phyloP scores from a whole-genome alignment of 768 basidiomycete species.

The Boletus fagicola region DNA sequence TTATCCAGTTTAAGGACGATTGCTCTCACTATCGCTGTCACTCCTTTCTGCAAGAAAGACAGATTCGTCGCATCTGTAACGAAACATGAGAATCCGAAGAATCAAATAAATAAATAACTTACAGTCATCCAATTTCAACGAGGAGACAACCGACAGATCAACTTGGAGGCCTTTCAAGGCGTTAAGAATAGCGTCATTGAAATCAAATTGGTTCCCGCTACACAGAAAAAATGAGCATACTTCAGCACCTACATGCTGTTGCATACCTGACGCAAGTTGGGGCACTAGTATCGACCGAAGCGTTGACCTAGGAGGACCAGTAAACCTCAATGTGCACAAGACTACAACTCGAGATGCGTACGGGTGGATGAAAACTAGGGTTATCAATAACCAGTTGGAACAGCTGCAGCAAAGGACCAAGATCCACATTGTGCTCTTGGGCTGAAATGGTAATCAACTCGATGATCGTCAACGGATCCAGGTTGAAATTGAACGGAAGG shows the following conservation, averaged over 20 bases:
- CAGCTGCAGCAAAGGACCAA: constrained; percentile 56
- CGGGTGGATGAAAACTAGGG: constrained; percentile 51
- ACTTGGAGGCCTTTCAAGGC: constrained; percentile 59
- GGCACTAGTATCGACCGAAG: constrained; percentile 49
- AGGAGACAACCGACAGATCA: constrained; percentile 52
- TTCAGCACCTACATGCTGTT: neutral
- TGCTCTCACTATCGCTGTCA: constrained; percentile 50
- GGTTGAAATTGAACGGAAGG: constrained; percentile 62
- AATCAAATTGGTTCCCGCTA: constrained; percentile 67
- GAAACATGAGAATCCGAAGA: constrained; percentile 2
- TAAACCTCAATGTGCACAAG: neutral
- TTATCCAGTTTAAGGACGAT: neutral
- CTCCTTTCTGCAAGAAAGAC: constrained; percentile 54
- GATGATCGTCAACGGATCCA: constrained; percentile 62
- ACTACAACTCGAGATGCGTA: constrained; percentile 24
- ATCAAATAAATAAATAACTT: constrained; percentile 17
- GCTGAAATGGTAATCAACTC: constrained; percentile 50
- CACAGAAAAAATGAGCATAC: constrained; percentile 8
- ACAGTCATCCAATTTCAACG: constrained; percentile 68
- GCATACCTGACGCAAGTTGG: constrained; percentile 59
- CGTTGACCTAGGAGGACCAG: constrained; percentile 43
- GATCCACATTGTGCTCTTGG: constrained; percentile 50
- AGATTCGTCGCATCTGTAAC: constrained; percentile 52
- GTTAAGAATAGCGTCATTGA: constrained; percentile 58
- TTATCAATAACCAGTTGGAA: constrained; percentile 55